Conservation (phyloP, 805 yeast genomes). For the Wickerhamiella brachini region DNA sequence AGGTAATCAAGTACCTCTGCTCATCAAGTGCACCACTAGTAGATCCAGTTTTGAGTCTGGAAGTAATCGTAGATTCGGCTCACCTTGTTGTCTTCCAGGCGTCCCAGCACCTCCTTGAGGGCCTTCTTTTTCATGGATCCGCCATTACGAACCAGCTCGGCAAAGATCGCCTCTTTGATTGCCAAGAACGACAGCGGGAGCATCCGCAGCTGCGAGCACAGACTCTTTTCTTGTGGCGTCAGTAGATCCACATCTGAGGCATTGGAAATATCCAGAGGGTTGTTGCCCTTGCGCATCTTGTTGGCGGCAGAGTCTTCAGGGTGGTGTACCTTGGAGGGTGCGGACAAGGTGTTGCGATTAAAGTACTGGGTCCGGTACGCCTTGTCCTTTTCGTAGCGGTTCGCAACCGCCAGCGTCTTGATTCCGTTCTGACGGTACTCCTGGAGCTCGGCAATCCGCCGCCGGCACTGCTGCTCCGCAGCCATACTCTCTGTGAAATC, state of each 20-base stretch:
- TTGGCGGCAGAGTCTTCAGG: slow-evolving; percentile 13
- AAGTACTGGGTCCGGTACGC: slow-evolving; percentile 44
- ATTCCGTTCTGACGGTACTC: slow-evolving; percentile 89
- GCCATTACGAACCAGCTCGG: slow-evolving; percentile 74
- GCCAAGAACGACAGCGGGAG: slow-evolving; percentile 90
- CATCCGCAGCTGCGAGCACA: slow-evolving; percentile 73
- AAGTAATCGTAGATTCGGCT: slow-evolving; percentile 85
- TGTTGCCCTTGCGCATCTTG: slow-evolving; percentile 21
- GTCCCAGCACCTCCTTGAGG: slow-evolving; percentile 60
- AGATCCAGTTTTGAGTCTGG: slow-evolving; percentile 77
- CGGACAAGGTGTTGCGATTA: slow-evolving; percentile 12
- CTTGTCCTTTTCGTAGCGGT: slow-evolving; percentile 79
- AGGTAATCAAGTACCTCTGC: too few relatives aligned
- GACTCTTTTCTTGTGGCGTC: slow-evolving; percentile 73
- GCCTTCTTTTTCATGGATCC: slow-evolving; percentile 72
- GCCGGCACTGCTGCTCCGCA: slow-evolving; percentile 64
- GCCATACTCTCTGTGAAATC: slow-evolving; percentile 59
- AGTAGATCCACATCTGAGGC: slow-evolving; percentile 73
- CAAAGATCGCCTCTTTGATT: slow-evolving; percentile 75
- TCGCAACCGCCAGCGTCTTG: slow-evolving; percentile 68
- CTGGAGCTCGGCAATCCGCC: slow-evolving; percentile 77
- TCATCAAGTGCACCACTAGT: too few relatives aligned
- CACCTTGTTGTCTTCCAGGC: slow-evolving; percentile 77
- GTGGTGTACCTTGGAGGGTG: slow-evolving; percentile 7
- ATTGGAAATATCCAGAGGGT: slow-evolving; percentile 32